Evolutionary conservation across 2,329 filamentous ascomycete genomes (phyloP).

Genomic region (Neobulgaria alba): DNA sequence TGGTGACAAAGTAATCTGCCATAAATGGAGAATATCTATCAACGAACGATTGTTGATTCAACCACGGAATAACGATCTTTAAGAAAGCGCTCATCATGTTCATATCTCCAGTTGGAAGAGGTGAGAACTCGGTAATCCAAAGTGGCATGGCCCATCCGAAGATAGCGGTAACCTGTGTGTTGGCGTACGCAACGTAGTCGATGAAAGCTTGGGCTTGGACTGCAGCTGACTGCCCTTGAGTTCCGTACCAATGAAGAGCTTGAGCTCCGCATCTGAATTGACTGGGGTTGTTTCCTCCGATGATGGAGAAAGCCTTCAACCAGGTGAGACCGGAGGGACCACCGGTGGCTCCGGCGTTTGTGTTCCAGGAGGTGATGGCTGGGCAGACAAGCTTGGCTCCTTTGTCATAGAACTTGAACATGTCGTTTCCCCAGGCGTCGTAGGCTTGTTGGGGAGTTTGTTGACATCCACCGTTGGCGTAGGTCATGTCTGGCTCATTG

Average conservation of each 20-base stretch:
- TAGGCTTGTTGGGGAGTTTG: slow-evolving; percentile 54
- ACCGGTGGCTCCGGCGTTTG: slow-evolving; percentile 44
- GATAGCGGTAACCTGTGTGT: not conserved
- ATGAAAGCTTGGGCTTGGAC: not conserved
- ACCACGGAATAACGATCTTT: slow-evolving; percentile 32
- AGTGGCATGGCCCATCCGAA: not conserved
- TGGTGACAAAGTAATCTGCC: slow-evolving; percentile 1
- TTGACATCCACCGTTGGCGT: slow-evolving; percentile 43
- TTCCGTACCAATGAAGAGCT: not conserved
- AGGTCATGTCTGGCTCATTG: slow-evolving; percentile 65
- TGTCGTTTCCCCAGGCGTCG: slow-evolving; percentile 58
- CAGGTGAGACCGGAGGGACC: slow-evolving; percentile 52
- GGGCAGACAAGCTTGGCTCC: slow-evolving; percentile 64
- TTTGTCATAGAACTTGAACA: slow-evolving; percentile 56
- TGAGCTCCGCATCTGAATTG: not conserved
- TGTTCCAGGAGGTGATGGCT: slow-evolving; percentile 28
- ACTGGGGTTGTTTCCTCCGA: not conserved
- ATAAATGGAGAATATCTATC: slow-evolving; percentile 31
- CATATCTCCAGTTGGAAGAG: not conserved
- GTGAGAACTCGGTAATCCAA: not conserved
- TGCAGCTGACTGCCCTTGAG: not conserved
- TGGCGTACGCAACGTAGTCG: not conserved
- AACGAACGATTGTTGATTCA: slow-evolving; percentile 32
- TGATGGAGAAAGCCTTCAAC: slow-evolving; percentile 48
- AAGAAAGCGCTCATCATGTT: slow-evolving; percentile 26